Evolutionary conservation across 2,329 filamentous ascomycete genomes (phyloP).

Genomic region (Capronia epimyces): DNA sequence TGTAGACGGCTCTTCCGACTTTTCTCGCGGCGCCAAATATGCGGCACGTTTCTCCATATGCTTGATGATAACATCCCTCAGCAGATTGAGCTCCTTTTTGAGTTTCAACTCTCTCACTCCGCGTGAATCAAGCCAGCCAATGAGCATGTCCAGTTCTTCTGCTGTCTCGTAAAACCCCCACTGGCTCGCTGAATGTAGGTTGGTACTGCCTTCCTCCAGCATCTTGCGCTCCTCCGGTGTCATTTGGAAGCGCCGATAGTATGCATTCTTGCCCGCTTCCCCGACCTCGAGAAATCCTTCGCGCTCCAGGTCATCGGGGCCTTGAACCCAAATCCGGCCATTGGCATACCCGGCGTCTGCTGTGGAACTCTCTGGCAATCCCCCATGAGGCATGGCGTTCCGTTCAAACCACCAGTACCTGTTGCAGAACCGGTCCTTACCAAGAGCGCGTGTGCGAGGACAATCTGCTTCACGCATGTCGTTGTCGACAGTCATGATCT

Average conservation of each 20-base stretch:
- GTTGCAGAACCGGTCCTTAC: conserved; percentile 96
- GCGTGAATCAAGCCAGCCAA: conserved; percentile 82
- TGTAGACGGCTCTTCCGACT: conserved; percentile 47
- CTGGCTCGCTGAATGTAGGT: conserved; percentile 68
- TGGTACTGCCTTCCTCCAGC: conserved; percentile 76
- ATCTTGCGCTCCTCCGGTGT: conserved; percentile 81
- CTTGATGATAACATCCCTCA: conserved; percentile 66
- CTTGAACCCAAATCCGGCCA: conserved; percentile 92
- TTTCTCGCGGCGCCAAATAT: conserved; percentile 55
- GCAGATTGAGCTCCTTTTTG: conserved; percentile 75
- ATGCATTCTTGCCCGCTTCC: conserved; percentile 66
- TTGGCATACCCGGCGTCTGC: conserved; percentile 85
- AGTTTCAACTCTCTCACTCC: conserved; percentile 82
- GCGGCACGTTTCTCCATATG: conserved; percentile 75
- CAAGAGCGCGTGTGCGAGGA: conserved; percentile 79
- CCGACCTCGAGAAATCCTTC: conserved; percentile 78
- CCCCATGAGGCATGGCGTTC: conserved; percentile 94
- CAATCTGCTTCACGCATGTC: conserved; percentile 92
- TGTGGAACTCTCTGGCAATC: conserved; percentile 81
- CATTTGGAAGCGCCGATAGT: conserved; percentile 70
- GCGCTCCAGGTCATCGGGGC: conserved; percentile 81
- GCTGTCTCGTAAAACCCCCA: conserved; percentile 91
- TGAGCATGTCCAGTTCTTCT: conserved; percentile 68
- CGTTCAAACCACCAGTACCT: conserved; percentile 99
- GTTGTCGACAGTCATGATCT: conserved; percentile 80